Base-by-base conservation (phyloP, 2,329 filamentous ascomycete genomes). In the Fusarium agapanthi region DNA sequence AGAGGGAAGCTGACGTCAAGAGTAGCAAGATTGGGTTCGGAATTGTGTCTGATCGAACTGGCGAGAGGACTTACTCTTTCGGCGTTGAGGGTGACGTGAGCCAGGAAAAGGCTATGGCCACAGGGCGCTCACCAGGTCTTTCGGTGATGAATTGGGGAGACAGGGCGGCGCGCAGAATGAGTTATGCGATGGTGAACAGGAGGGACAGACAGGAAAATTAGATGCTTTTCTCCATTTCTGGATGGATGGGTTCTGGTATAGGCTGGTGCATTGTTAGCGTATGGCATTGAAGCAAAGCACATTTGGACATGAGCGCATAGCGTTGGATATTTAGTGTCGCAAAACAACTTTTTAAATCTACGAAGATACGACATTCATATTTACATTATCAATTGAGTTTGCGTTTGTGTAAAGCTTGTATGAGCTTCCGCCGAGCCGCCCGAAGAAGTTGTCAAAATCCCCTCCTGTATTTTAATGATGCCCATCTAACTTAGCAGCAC, bases 11-110 rank as follows among this genome's bases (percentile, higher is more conserved):
- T 9, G 68, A 76, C 5, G 47, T 75, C 30, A 69, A 67, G 54
- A 66, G 51, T 45, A 58, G 64, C 16, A 77, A 74, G 50, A 76
- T 77, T 26, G 75, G 75, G 3, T 77, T 72, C 41, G 75, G 75
- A 12, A 24, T 75, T 43, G 75, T 77, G 53, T 66, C 75, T 14
- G 64, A 75, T 32, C 61, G 56, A 26, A 57, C 63, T 24, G 75
- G 75, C 7, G 75, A 75, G 58, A 67, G 59, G 47, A 65, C 59
- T 24, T 75, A 77, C 26, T 74, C 73, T 26, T 77, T 77, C 18
- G 75, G 75, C 4, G 66, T 77, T 24, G 75, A 77, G 32, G 75
- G 75, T 9, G 75, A 77, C n/a, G 75, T 77, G 30, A 67, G 67
- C 13, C 75, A 77, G 62, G 75, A 77, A 37, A 75, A 75, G 50